Percentiles rank a stretch among this genome's conserved stretches.
Evolutionary conservation across 2,329 filamentous ascomycete genomes (phyloP).

Genomic region (Fusarium pseudocircinatum): DNA sequence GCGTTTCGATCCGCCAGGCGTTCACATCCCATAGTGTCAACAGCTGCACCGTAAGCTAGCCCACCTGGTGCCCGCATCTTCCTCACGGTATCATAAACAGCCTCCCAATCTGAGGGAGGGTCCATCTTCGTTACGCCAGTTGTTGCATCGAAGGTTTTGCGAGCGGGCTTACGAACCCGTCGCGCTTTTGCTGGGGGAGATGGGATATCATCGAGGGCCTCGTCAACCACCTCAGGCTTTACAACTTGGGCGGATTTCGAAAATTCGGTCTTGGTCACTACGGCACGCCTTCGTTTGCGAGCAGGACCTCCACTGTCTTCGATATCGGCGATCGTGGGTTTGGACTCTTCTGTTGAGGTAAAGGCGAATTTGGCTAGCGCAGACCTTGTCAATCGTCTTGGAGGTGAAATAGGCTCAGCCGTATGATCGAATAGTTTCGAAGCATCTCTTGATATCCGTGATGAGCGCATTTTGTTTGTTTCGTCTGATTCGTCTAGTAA

Average conservation of each 20-base stretch:
- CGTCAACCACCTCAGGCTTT: constrained; percentile 53
- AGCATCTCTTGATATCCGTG: constrained; percentile 67
- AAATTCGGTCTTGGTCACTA: constrained; percentile 18
- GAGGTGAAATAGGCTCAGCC: constrained; percentile 42
- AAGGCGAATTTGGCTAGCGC: constrained; percentile 60
- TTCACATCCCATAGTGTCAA: constrained; percentile 98
- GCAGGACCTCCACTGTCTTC: constrained; percentile 61
- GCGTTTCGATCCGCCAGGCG: constrained; percentile 68
- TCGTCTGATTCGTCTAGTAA: background rate
- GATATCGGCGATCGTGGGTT: constrained; percentile 56
- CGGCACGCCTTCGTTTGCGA: constrained; percentile 46
- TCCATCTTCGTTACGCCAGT: constrained; percentile 53
- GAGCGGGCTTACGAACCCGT: constrained; percentile 58
- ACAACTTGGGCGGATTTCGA: constrained; percentile 37
- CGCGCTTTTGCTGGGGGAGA: constrained; percentile 42
- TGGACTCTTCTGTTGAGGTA: constrained; percentile 40
- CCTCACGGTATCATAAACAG: constrained; percentile 80
- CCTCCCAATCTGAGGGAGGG: constrained; percentile 85
- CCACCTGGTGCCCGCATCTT: constrained; percentile 74
- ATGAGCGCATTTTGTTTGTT: constrained; percentile 61
- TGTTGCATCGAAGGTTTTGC: constrained; percentile 52
- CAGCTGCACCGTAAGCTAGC: constrained; percentile 76
- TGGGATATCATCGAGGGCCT: constrained; percentile 38
- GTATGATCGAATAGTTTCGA: constrained; percentile 60
- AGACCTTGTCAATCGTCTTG: constrained; percentile 60